These are phyloP conservation scores for Dillenia suffruticosa DNA, from an alignment of 164 flowering plant species.

Conservation along the genomic window DNA sequence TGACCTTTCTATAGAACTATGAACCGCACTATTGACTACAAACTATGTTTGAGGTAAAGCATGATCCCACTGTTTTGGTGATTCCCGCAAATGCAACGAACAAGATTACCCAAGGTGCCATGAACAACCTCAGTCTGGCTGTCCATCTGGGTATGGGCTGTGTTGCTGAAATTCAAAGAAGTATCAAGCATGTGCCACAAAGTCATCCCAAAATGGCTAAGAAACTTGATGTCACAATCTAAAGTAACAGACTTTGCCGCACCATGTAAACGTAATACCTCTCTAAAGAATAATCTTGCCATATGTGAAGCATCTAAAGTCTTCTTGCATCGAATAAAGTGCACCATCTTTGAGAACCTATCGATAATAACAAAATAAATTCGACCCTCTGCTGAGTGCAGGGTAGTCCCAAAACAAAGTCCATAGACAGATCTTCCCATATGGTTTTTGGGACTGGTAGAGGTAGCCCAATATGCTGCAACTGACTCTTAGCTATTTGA, in stretches of 20 bases:
- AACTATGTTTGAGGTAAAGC: slow-evolving; percentile 7
- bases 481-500: not conserved
- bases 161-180: not conserved
- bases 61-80: slow-evolving; percentile 11
- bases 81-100: slow-evolving; percentile 1
- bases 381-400: too few relatives aligned
- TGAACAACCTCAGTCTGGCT: slow-evolving; percentile 7
- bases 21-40: slow-evolving; percentile 5
- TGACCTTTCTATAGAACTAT: not conserved
- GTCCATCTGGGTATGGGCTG: slow-evolving; percentile 4
- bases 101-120: not conserved
- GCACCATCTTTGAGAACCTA: too few relatives aligned
- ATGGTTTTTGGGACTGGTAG: too few relatives aligned
- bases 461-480: too few relatives aligned
- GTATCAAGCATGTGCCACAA: not conserved
- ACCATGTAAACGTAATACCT: not conserved
- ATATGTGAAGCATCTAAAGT: too few relatives aligned
- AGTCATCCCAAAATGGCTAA: slow-evolving; percentile 7
- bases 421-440: too few relatives aligned
- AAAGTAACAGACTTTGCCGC: not conserved
- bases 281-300: too few relatives aligned
- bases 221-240: not conserved
- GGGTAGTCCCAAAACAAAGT: too few relatives aligned
- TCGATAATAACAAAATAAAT: too few relatives aligned
- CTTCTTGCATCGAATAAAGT: too few relatives aligned